A percentile compares a stretch with the other conserved stretches of the same genome.
These are phyloP conservation scores for Spencermartinsiella ligniputridi DNA, from an alignment of 1,139 yeast genomes.

Conservation along the genomic window DNA sequence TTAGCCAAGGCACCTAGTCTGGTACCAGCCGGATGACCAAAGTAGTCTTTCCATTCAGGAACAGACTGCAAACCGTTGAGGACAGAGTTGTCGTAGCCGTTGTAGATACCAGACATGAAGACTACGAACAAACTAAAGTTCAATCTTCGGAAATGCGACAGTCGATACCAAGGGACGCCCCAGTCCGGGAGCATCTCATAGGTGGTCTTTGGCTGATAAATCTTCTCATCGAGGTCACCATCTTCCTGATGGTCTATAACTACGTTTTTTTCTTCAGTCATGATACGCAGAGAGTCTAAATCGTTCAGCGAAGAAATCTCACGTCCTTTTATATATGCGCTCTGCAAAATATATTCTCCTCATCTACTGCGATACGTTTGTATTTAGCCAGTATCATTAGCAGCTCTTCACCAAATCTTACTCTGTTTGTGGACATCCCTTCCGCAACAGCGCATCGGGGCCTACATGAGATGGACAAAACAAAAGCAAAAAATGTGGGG, in stretches of 20 bases:
- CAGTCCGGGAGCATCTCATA: slow-evolving; percentile 22
- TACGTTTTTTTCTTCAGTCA: not conserved
- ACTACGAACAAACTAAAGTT: slow-evolving; percentile 4
- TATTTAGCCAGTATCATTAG: no score
- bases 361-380: no score
- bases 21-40: slow-evolving; percentile 43
- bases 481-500: not conserved
- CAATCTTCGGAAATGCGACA: slow-evolving; percentile 34
- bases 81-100: slow-evolving; percentile 51
- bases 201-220: slow-evolving; percentile 17
- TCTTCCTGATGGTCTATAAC: not conserved
- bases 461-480: not conserved
- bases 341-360: no score
- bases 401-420: no score
- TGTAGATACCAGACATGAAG: slow-evolving; percentile 24
- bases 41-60: slow-evolving; percentile 33
- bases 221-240: slow-evolving; percentile 2
- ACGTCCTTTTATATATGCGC: no score
- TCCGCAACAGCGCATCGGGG: no score
- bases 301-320: no score
- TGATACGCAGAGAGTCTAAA: no score
- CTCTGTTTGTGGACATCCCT: no score
- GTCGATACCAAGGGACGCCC: slow-evolving; percentile 34
- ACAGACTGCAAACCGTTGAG: slow-evolving; percentile 50
- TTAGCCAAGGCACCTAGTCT: slow-evolving; percentile 44